These are phyloP conservation scores for Erysiphe neolycopersici DNA, from an alignment of 2,329 filamentous ascomycete species.

Conservation along the genomic window DNA sequence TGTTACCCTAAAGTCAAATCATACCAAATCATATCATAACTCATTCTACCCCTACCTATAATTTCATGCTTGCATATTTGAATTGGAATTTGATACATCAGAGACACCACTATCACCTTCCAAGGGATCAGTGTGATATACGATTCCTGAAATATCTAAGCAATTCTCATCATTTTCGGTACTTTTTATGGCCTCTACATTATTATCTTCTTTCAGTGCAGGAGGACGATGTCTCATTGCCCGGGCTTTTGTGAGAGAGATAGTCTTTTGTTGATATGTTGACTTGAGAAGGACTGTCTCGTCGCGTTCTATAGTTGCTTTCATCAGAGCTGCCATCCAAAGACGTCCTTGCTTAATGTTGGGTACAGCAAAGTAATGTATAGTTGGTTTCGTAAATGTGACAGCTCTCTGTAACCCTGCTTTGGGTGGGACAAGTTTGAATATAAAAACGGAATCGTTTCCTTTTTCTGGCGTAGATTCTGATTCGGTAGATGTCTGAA, in stretches of 20 bases:
- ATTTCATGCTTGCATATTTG: neutral
- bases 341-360: slow-evolving; percentile 65
- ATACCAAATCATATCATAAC: too few species aligned
- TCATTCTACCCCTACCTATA: too few species aligned
- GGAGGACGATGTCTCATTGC: slow-evolving; percentile 75
- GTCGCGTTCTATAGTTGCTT: slow-evolving; percentile 92
- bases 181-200: slow-evolving; percentile 11
- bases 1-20: too few species aligned
- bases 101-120: slow-evolving; percentile 14
- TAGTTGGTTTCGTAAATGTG: slow-evolving; percentile 89
- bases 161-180: slow-evolving; percentile 11
- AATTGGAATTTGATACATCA: slow-evolving; percentile 10
- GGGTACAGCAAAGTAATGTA: slow-evolving; percentile 93
- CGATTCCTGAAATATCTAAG: slow-evolving; percentile 13
- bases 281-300: slow-evolving; percentile 54
- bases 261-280: slow-evolving; percentile 92
- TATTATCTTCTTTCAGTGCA: slow-evolving; percentile 28
- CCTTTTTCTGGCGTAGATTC: slow-evolving; percentile 13
- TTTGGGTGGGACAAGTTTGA: slow-evolving; percentile 85
- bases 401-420: slow-evolving; percentile 70
- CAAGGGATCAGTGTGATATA: slow-evolving; percentile 10
- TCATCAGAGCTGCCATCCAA: slow-evolving; percentile 98
- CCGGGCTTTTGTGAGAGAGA: slow-evolving; percentile 68
- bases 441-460: slow-evolving; percentile 68
- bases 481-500: slow-evolving; percentile 17